Evolutionary conservation across 495 filamentous ascomycete species (phyloP), one percentile per base, ranked within the genome.

Genomic region (Neurospora sp.): DNA sequence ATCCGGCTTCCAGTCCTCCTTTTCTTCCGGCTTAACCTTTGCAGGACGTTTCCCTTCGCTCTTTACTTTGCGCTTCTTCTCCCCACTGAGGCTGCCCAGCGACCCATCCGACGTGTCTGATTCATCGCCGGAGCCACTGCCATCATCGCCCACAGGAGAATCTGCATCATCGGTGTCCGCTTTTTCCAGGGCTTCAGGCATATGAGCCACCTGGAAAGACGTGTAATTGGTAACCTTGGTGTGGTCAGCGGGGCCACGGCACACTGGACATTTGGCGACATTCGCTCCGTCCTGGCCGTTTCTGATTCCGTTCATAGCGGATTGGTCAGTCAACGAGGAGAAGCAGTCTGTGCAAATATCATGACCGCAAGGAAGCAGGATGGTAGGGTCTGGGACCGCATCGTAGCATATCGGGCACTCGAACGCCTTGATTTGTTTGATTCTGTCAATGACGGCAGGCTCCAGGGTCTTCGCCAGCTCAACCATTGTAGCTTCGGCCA

Each of bases 301-400:
- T 54, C 81, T 80, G 71, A 91, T 79, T 66, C 86, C 84, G 1
- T 89, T 75, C 62, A 84, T 78, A 31, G 81, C 80, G 12, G 80
- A 74, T 16, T 80, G 89, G 75, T 92, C 91, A 5, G 89, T 88
- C 59, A 97, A 87, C 71, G 88, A 90, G 0, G 89, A 85, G 78
- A 97, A 91, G 77, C 94, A 97, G 75, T 93, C 91, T 0, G 87
- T 81, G 79, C 94, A 98, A 31, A 89, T 90, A 72, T 89, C 87
- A 81, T 98, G 94, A 37, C 94, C 94, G 75, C 94, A 98, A 3
- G 94, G 93, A 74, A 92, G 86, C 79, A 95, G 89, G 74, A 98
- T 92, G 6, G 90, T 86, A 0, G 96, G 91, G 74, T 93, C 94
- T 18, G 87, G 83, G 1, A 90, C 88, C 1, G 84, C 90, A 78